These are phyloP conservation scores for Mycena crocata DNA, from an alignment of 768 basidiomycete genomes.

Conservation along the genomic window DNA sequence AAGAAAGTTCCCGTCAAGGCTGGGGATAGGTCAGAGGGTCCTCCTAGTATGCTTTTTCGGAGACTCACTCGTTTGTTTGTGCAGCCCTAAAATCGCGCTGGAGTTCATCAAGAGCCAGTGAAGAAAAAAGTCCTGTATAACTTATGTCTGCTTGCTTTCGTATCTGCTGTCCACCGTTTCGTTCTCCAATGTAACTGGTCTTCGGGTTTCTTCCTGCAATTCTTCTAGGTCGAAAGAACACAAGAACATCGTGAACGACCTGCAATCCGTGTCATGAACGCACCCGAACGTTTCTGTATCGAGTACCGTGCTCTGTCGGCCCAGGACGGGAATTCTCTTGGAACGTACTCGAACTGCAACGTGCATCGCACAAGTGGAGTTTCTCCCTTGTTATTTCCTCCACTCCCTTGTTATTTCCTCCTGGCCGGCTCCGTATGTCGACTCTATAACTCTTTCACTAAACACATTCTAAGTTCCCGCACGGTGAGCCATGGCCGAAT, in stretches of 20 bases:
- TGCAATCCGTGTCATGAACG: not conserved
- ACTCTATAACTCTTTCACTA: too few relatives aligned
- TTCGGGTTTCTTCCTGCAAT: not conserved
- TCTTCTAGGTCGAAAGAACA: not conserved
- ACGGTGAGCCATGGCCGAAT: too few relatives aligned
- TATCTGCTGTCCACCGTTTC: constrained; percentile 28
- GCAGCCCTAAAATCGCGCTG: constrained; percentile 71
- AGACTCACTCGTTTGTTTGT: not conserved
- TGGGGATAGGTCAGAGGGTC: constrained; percentile 72
- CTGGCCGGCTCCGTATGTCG: too few relatives aligned
- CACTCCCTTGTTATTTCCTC: too few relatives aligned
- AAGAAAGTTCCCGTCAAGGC: constrained; percentile 90
- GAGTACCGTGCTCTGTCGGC: too few relatives aligned
- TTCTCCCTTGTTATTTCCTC: too few relatives aligned
- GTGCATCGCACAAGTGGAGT: too few relatives aligned
- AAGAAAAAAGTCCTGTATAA: constrained; percentile 22
- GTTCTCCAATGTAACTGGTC: constrained; percentile 18
- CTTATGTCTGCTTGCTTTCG: constrained; percentile 24
- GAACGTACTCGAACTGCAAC: too few relatives aligned
- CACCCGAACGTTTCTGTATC: too few relatives aligned
- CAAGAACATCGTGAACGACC: not conserved
- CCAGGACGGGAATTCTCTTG: too few relatives aligned
- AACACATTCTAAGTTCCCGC: too few relatives aligned
- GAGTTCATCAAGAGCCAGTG: constrained; percentile 72
- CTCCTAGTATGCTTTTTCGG: not conserved